Evolutionary conservation across 495 filamentous ascomycete genomes (phyloP).

Genomic region (Ramalina intermedia): DNA sequence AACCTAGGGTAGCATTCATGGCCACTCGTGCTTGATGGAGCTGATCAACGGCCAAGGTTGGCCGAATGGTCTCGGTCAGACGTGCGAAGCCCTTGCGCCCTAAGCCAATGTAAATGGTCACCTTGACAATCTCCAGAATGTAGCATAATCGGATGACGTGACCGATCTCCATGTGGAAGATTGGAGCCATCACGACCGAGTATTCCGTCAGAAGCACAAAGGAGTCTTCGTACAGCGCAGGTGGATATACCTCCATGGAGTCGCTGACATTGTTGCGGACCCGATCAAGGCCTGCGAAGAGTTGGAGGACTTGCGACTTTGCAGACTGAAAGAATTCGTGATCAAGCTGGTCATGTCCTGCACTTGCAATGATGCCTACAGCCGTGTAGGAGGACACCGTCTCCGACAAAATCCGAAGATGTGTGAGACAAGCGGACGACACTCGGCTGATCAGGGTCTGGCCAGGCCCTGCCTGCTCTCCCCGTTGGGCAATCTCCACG

Average conservation of each 20-base stretch:
- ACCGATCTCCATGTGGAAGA: conserved; percentile 58
- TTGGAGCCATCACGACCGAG: conserved; percentile 54
- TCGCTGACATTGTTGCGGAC: conserved; percentile 6
- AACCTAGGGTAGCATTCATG: not conserved
- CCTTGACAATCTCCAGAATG: conserved; percentile 79
- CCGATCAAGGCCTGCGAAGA: conserved; percentile 50
- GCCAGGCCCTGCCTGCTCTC: conserved; percentile 60
- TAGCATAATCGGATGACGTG: conserved; percentile 84
- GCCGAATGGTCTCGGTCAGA: too few species aligned
- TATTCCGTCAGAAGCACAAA: conserved; percentile 79
- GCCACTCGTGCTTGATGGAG: not conserved
- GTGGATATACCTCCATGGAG: conserved; percentile 8
- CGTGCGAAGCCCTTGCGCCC: too few species aligned
- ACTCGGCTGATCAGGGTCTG: conserved; percentile 73
- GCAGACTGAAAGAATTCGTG: conserved; percentile 56
- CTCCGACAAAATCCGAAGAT: conserved; percentile 82
- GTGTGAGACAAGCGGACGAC: conserved; percentile 63
- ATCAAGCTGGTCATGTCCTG: conserved; percentile 43
- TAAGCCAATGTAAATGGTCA: conserved; percentile 33
- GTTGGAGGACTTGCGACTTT: conserved; percentile 57
- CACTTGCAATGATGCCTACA: conserved; percentile 50
- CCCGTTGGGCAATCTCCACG: conserved; percentile 84
- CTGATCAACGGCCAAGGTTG: not conserved
- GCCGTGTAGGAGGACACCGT: conserved; percentile 74
- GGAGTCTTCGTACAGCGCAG: conserved; percentile 47